A percentile compares a stretch with the other conserved stretches of the same genome.
Conservation (phyloP, 176 grass and related monocot species). For the Chrysopogon serrulatus region DNA sequence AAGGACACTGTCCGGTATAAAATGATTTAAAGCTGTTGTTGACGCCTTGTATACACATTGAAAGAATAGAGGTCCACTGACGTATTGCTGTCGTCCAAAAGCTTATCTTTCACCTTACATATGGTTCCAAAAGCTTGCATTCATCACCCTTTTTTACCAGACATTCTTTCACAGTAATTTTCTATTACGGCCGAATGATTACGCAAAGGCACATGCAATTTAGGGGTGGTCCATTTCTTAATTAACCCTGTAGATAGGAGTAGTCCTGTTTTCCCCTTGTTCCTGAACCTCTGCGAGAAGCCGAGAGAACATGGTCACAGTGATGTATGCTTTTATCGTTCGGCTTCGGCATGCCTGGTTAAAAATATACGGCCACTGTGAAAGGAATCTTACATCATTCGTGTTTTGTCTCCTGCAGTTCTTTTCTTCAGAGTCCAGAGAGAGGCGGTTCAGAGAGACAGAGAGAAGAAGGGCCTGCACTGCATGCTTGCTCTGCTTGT, state of each 20-base stretch:
- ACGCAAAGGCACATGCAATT: neutral
- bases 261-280: neutral
- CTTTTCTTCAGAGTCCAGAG: constrained; percentile 10
- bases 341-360: constrained; percentile 44
- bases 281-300: constrained; percentile 34
- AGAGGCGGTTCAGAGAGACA: neutral
- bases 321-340: constrained; percentile 15
- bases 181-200: constrained; percentile 20
- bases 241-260: constrained; percentile 4
- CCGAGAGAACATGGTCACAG: constrained; percentile 16
- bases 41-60: constrained; percentile 7
- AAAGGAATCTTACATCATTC: constrained; percentile 74
- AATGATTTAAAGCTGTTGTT: constrained; percentile 23
- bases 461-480: neutral
- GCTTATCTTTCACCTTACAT: constrained; percentile 19
- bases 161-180: constrained; percentile 15
- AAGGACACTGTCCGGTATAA: constrained; percentile 18
- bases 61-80: constrained; percentile 26
- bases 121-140: constrained; percentile 27
- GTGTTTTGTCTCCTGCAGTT: constrained; percentile 38
- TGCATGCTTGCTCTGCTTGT: constrained; percentile 15
- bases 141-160: constrained; percentile 15
- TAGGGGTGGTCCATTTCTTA: constrained; percentile 40
- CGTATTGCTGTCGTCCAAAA: constrained; percentile 47
- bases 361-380: constrained; percentile 38